A percentile compares a stretch with the other conserved stretches of the same genome.
These are phyloP conservation scores for Carex cristatella DNA, from an alignment of 176 grass and related monocot genomes.

Conservation along the genomic window DNA sequence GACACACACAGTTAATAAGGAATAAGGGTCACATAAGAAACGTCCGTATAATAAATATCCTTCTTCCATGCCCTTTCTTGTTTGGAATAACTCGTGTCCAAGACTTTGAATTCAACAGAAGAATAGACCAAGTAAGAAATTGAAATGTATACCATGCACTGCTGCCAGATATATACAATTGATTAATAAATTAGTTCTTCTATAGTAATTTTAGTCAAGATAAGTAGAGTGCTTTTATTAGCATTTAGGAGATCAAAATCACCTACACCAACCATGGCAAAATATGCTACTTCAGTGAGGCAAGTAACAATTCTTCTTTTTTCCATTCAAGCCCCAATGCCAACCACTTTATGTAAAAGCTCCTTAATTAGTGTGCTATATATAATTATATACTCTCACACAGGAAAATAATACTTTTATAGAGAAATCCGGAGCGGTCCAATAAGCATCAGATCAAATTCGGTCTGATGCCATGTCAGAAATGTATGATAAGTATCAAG, in stretches of 20 bases:
- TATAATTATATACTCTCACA: background rate
- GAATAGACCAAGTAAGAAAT: background rate
- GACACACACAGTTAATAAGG: background rate
- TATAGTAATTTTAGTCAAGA: background rate
- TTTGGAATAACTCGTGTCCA: background rate
- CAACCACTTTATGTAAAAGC: background rate
- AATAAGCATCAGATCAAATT: too few relatives aligned
- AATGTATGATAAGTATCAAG: too few relatives aligned
- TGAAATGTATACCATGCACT: background rate
- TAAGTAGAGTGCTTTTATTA: background rate
- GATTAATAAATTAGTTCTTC: too few relatives aligned
- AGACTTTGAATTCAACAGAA: background rate
- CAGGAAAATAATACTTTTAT: background rate
- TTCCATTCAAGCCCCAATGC: background rate
- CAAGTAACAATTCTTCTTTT: background rate
- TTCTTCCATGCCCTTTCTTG: background rate
- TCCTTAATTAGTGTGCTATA: background rate
- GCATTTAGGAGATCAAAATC: background rate
- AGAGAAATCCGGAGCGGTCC: background rate
- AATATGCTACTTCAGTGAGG: background rate
- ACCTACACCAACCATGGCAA: background rate
- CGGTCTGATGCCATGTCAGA: too few relatives aligned
- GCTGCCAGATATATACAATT: background rate
- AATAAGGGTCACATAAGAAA: background rate
- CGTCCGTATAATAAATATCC: background rate